Base-by-base conservation (phyloP, 495 filamentous ascomycete species). In the Stereocaulon alpinum region DNA sequence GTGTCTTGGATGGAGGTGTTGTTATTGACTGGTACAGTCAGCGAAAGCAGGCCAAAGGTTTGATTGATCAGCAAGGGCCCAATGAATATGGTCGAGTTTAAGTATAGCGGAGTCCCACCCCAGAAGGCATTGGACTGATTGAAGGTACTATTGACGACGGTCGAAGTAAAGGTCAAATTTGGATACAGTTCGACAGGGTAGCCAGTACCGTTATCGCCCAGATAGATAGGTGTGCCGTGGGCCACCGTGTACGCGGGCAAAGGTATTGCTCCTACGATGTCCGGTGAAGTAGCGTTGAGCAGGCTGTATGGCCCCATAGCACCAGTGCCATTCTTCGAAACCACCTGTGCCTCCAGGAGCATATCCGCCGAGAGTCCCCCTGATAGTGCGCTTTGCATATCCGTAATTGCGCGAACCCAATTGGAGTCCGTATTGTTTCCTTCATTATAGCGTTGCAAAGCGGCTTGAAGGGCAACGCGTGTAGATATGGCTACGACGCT, bases 1-100 rank as follows among this genome's bases (percentile, higher is more conserved):
- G 87, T 79, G 56, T 84, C 79, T 17, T 70, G 70, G 43, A 64
- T 57, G 11, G 77, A 80, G 3, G 75, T 75, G 62, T 84, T 84
- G 58, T 84, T 81, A 56, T 88, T 76, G 32, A 94, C 80, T 0
- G 88, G 86, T 20, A 88, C 64, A 2, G 89, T 91, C 57, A 94
- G 68, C 27, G 89, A 94, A n/a, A 91, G 61, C n/a, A 94, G 66
- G n/a, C 84, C 83, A 51, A 82, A 86, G 0, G 79, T 81, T 17
- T 74, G 68, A 66, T 94, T 92, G 58, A 91, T 67, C 24, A 74
- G 70, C 44, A 83, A 70, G 0, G 89, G 89, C 0, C 89, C 89
- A 1, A 91, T 68, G 6, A 93, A 66, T 11, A 93, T 69, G 4
- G 80, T 71, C 3, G 72, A 75, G 43, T 63, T 72, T 61, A 66